These are phyloP conservation scores for Fusarium foetens DNA, from an alignment of 2,329 filamentous ascomycete genomes.

Conservation along the genomic window DNA sequence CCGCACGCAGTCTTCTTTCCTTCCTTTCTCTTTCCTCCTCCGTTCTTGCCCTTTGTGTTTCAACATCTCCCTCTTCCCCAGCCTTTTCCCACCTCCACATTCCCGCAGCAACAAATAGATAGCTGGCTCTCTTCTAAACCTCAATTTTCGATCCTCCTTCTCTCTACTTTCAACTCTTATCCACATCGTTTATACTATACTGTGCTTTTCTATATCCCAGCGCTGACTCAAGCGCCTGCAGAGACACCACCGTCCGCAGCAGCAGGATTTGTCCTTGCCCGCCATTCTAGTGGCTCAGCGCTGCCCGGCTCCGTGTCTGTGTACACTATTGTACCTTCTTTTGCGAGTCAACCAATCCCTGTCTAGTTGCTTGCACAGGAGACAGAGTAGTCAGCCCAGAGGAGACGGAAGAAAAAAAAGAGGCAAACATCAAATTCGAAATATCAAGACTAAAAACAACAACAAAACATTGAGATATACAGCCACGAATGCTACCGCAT, in stretches of 20 bases:
- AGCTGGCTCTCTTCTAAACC: slow-evolving; percentile 17
- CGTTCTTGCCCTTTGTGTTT: slow-evolving; percentile 31
- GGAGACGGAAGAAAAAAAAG: background rate
- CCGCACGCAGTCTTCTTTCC: slow-evolving; percentile 23
- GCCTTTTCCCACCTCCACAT: slow-evolving; percentile 28
- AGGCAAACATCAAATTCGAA: background rate
- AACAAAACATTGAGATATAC: background rate
- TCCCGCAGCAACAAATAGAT: slow-evolving; percentile 30
- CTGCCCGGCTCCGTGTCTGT: slow-evolving; percentile 36
- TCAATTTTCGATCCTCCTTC: slow-evolving; percentile 17
- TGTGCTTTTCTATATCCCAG: slow-evolving; percentile 6
- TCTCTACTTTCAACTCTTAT: slow-evolving; percentile 2
- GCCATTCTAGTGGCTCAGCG: slow-evolving; percentile 40
- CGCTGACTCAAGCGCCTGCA: slow-evolving; percentile 35
- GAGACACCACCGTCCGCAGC: slow-evolving; percentile 35
- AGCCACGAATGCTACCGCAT: background rate
- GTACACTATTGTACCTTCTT: slow-evolving; percentile 23
- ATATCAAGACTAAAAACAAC: background rate
- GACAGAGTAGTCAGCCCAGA: background rate
- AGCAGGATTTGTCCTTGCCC: slow-evolving; percentile 39
- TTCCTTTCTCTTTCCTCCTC: slow-evolving; percentile 25
- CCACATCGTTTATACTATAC: slow-evolving; percentile 16
- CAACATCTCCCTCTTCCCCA: slow-evolving; percentile 24
- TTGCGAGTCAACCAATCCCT: slow-evolving; percentile 20
- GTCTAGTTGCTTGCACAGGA: slow-evolving; percentile 6